Percentiles rank a stretch among this genome's conserved stretches.
Conservation (phyloP, 2,329 filamentous ascomycete genomes). For the Penicillium nordicum region DNA sequence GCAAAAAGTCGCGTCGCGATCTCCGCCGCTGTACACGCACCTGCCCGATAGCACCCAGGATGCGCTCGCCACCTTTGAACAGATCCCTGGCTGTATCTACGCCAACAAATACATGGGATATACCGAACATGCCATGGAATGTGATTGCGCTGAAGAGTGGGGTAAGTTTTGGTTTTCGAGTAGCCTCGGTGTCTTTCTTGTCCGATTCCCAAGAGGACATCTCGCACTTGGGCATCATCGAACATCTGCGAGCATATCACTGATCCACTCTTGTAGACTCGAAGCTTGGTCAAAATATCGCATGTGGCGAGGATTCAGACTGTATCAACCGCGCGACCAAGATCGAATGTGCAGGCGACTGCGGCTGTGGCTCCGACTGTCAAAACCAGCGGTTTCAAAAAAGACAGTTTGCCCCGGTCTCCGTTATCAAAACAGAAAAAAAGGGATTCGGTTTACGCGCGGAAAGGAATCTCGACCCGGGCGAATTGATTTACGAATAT, state of each 20-base stretch:
- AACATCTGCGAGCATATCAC: constrained; percentile 11
- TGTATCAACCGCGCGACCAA: constrained; percentile 98
- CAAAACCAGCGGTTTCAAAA: constrained; percentile 94
- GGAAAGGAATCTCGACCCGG: constrained; percentile 69
- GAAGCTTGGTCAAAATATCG: constrained; percentile 61
- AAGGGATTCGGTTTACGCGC: constrained; percentile 92
- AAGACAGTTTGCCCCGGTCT: constrained; percentile 83
- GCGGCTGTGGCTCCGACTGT: constrained; percentile 81
- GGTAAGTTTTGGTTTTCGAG: constrained; percentile 58
- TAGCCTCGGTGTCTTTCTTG: neutral
- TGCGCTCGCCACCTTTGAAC: constrained; percentile 70
- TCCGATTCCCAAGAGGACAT: neutral
- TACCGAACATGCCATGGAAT: constrained; percentile 90
- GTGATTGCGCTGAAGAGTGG: constrained; percentile 92
- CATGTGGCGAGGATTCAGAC: constrained; percentile 93
- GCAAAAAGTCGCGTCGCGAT: constrained; percentile 63
- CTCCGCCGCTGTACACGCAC: constrained; percentile 67
- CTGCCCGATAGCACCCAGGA: constrained; percentile 75
- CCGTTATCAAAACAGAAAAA: constrained; percentile 96
- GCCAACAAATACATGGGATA: constrained; percentile 86
- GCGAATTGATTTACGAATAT: constrained; percentile 97
- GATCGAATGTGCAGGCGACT: constrained; percentile 88
- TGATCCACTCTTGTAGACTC: constrained; percentile 47
- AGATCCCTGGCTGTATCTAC: constrained; percentile 84
- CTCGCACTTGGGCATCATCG: neutral